Conservation (phyloP, 139 green algal species). For the Ettlia oleoabundans region DNA sequence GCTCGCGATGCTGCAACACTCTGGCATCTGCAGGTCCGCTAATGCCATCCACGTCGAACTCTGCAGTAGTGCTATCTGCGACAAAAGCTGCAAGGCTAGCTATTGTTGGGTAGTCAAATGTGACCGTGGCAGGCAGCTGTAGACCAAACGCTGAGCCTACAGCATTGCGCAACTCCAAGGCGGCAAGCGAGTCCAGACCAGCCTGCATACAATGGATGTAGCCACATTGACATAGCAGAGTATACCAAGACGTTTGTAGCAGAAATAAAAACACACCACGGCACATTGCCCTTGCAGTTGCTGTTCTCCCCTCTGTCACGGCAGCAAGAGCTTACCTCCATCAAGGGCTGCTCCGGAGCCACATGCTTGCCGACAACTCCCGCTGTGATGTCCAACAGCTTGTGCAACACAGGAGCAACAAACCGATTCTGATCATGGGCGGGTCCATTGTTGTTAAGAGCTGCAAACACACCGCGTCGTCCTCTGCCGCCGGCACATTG, state of each 20-base stretch:
- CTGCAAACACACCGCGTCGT: too few species aligned
- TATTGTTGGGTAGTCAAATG: constrained; percentile 73
- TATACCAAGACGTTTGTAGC: too few species aligned
- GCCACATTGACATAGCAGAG: too few species aligned
- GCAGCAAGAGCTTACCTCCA: constrained; percentile 41
- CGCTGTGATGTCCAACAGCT: not conserved
- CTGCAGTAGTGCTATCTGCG: not conserved
- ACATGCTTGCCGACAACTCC: constrained; percentile 31
- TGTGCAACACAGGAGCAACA: not conserved
- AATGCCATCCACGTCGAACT: not conserved
- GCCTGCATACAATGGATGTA: too few species aligned
- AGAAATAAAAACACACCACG: too few species aligned
- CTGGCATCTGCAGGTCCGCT: not conserved
- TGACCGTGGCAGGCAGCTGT: constrained; percentile 56
- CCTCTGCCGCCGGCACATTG: too few species aligned
- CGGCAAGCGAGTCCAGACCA: constrained; percentile 74
- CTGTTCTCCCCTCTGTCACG: too few species aligned
- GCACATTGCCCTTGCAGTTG: too few species aligned
- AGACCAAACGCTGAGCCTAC: constrained; percentile 39
- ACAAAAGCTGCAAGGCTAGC: not conserved
- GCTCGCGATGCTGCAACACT: too few species aligned
- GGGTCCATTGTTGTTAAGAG: too few species aligned
- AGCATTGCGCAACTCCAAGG: constrained; percentile 54
- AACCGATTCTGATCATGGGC: not conserved
- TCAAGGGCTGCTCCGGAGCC: constrained; percentile 62